Conservation (phyloP, 352 stramenopile species). For the Thalassiosira mediterranea region DNA sequence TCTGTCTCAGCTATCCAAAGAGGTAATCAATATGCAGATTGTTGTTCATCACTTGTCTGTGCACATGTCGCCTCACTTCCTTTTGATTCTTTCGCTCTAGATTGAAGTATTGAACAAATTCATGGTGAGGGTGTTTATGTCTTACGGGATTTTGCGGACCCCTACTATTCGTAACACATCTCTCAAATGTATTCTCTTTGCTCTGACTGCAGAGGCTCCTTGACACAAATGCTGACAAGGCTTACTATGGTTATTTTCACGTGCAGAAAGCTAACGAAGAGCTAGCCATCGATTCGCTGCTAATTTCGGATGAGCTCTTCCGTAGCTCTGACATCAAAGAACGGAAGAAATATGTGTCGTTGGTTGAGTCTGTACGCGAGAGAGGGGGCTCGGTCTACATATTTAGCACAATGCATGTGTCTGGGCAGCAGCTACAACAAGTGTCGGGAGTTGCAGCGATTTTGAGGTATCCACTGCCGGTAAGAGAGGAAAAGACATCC, state of each 20-base stretch:
- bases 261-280: conserved; percentile 90
- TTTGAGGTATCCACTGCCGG: conserved; percentile 93
- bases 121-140: too few species aligned
- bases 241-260: conserved; percentile 95
- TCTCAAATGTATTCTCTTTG: too few species aligned
- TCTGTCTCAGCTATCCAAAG: too few species aligned
- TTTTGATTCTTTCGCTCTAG: too few species aligned
- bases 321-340: conserved; percentile 89
- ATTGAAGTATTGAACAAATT: too few species aligned
- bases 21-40: too few species aligned
- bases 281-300: conserved; percentile 92
- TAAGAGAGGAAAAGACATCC: too few species aligned
- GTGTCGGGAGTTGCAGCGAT: conserved; percentile 95
- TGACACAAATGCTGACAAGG: conserved; percentile 92
- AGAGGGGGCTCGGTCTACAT: conserved; percentile 91
- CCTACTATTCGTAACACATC: too few species aligned
- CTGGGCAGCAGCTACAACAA: conserved; percentile 93
- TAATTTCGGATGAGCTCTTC: conserved; percentile 96
- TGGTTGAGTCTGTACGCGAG: conserved; percentile 92
- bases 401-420: conserved; percentile 95
- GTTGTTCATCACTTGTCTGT: too few species aligned
- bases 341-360: conserved; percentile 91
- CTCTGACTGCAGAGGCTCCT: too few species aligned
- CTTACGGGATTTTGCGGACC: too few species aligned
- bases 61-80: too few species aligned